A percentile compares a stretch with the other conserved stretches of the same genome.
These are phyloP conservation scores for Margaritispora aquatica DNA, from an alignment of 495 filamentous ascomycete species.

Conservation along the genomic window DNA sequence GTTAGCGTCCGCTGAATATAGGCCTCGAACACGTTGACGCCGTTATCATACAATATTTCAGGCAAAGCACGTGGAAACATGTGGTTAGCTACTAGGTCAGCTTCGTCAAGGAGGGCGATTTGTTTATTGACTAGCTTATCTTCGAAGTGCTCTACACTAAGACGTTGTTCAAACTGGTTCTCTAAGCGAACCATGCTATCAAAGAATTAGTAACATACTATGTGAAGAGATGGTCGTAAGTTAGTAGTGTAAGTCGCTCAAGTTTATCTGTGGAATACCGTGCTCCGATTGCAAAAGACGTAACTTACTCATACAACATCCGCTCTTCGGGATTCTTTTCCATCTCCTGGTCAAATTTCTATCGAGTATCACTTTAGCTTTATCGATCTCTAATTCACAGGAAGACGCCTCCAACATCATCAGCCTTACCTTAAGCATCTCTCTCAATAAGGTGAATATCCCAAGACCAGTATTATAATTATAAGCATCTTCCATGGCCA, in stretches of 20 bases:
- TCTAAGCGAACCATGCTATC: constrained; percentile 2
- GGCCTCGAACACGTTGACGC: no score
- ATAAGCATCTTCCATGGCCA: not conserved
- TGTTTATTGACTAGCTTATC: constrained; percentile 16
- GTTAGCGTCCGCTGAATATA: not conserved
- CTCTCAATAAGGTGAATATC: not conserved
- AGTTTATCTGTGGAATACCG: no score
- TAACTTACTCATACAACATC: constrained; percentile 5
- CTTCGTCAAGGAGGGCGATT: constrained; percentile 1
- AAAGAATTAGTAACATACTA: no score
- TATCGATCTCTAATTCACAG: no score
- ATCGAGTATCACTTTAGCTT: not conserved
- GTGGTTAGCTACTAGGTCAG: not conserved
- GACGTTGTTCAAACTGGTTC: constrained; percentile 5
- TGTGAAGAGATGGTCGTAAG: no score
- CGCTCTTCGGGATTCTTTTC: constrained; percentile 2
- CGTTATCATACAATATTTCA: no score
- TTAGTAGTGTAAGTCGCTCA: no score
- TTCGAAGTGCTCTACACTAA: constrained; percentile 13
- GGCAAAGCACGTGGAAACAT: not conserved
- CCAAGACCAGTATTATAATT: not conserved
- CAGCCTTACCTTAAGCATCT: not conserved
- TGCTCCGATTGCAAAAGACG: no score
- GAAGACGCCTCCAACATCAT: no score
- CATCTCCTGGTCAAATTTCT: not conserved